Evolutionary conservation across 345 rosid species (phyloP), one percentile per base, ranked within the genome.

Genomic region (Eucalyptus polyanthemos): DNA sequence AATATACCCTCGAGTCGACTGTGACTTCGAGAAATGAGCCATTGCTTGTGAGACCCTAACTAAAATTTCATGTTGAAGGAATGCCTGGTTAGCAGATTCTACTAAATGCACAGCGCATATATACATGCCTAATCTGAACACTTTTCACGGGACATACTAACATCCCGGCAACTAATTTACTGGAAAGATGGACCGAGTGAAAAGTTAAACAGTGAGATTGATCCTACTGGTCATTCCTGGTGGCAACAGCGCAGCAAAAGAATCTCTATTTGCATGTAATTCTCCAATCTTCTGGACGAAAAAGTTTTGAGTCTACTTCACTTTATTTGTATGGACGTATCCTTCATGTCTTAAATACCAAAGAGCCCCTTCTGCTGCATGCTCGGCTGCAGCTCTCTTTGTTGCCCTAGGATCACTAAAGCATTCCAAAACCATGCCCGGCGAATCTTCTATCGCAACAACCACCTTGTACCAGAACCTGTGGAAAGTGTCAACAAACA

Each of bases 321-420:
- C 31, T 80, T 58, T 34, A 16, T 25, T 86, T 88, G 87, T 89
- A 27, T 37, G 83, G 72, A 93, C 86, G 90, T 94, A 93, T 5
- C 97, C 96, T 87, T 87, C 88, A 34, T 91, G 92, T 87, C 92
- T 89, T 90, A 96, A 91, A 92, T 92, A 96, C 99, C 99, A 95
- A 25, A 97, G 80, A 25, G 96, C 96, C 29, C 94, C 99, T 93
- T 95, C 93, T 14, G 99, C 99, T 24, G 99, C 99, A 42, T 93
- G 89, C 92, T 97, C 99, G 9, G 99, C 96, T 5, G 98, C 97
- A 81, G 93, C 94, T 92, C n/a, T n/a, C 95, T 96, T 97, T n/a
- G 91, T 95, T 11, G 90, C 58, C 85, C 60, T 91, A 88, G 95
- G 89, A 8, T 88, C 91, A 34, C 96, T 95, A 49, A 88, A 90